These are phyloP conservation scores for Penicillium rolfsii DNA, from an alignment of 2,329 filamentous ascomycete genomes.

Conservation along the genomic window DNA sequence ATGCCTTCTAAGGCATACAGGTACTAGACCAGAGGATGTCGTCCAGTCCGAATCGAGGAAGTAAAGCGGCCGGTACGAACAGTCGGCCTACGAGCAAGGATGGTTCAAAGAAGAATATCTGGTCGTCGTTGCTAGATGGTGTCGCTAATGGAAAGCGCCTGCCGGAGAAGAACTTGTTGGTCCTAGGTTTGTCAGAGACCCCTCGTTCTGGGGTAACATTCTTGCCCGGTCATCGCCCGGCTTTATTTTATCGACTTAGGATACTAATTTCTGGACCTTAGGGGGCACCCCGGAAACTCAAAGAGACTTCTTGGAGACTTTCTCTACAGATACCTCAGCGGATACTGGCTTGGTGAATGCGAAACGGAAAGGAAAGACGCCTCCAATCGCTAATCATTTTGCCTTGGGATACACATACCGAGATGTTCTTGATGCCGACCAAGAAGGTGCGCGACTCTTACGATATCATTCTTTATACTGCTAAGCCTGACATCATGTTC, in stretches of 20 bases:
- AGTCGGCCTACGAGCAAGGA: constrained; percentile 61
- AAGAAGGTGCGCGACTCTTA: constrained; percentile 67
- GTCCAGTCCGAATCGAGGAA: constrained; percentile 42
- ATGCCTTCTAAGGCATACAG: constrained; percentile 39
- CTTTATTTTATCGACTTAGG: constrained; percentile 3
- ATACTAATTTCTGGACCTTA: constrained; percentile 44
- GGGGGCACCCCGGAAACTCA: constrained; percentile 82
- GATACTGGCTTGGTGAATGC: constrained; percentile 51
- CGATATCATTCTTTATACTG: not conserved
- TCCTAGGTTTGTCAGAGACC: constrained; percentile 66
- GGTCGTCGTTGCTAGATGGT: constrained; percentile 89
- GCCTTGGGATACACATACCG: constrained; percentile 94
- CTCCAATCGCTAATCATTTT: constrained; percentile 87
- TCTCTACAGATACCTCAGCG: constrained; percentile 48
- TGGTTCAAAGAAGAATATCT: constrained; percentile 78
- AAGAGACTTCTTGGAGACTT: constrained; percentile 74
- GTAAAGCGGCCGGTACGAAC: constrained; percentile 37
- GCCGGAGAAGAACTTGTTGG: constrained; percentile 87
- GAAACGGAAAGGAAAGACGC: constrained; percentile 57
- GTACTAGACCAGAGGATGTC: constrained; percentile 45
- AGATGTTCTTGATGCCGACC: constrained; percentile 89
- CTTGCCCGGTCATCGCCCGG: constrained; percentile 4
- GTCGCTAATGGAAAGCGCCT: constrained; percentile 88
- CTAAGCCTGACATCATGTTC: constrained; percentile 10
- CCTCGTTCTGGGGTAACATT: constrained; percentile 2